Percentiles rank a stretch among this genome's conserved stretches.
phyloP scores from a whole-genome alignment of 441 rosid species.

The Bruguiera hainesii region DNA sequence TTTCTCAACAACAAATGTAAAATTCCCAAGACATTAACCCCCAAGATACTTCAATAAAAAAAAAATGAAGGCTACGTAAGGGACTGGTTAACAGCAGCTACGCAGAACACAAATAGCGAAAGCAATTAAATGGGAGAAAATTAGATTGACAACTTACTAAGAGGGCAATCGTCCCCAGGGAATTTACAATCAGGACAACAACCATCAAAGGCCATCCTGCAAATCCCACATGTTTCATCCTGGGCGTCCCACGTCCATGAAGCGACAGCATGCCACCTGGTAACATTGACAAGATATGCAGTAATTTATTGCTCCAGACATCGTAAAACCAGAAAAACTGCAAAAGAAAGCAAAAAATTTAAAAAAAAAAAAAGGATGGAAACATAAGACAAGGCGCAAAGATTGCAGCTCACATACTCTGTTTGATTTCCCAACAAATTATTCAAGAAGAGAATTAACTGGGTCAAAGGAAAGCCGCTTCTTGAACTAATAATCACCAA shows the following conservation, averaged over 20 bases:
- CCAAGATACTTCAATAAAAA: too few relatives aligned
- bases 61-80: too few relatives aligned
- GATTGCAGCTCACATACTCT: conserved; percentile 46
- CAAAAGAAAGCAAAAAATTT: too few relatives aligned
- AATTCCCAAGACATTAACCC: too few relatives aligned
- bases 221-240: conserved; percentile 95
- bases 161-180: conserved; percentile 90
- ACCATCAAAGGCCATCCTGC: conserved; percentile 98
- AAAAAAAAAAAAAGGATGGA: too few relatives aligned
- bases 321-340: background rate
- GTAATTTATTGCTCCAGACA: background rate
- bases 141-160: conserved; percentile 43
- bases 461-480: conserved; percentile 38
- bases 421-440: conserved; percentile 18
- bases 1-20: too few relatives aligned
- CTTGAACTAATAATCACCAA: background rate
- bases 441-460: conserved; percentile 3
- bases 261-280: conserved; percentile 89
- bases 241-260: conserved; percentile 98
- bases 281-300: background rate
- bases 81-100: too few relatives aligned
- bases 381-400: background rate
- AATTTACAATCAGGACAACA: conserved; percentile 91
- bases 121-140: too few relatives aligned
- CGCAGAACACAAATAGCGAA: too few relatives aligned